Evolutionary conservation across 106 monocot genomes (phyloP), one percentile per base, ranked within the genome.

Genomic region (Allium sativum): DNA sequence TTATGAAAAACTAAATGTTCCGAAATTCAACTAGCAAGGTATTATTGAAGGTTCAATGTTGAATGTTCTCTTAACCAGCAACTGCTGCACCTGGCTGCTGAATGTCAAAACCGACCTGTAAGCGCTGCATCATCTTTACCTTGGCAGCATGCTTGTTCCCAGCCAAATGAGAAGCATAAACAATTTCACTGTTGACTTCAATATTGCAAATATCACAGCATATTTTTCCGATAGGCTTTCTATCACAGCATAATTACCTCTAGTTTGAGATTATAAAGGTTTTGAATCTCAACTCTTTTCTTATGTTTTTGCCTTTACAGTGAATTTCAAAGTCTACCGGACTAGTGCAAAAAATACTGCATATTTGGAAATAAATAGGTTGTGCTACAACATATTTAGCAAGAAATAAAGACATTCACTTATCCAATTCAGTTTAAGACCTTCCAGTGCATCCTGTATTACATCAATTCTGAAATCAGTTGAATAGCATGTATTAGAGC

Each of bases 171-270:
- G 42, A 70, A 14, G 65, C 45, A 9, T 73, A 77, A 0, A 87
- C 92, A 8, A 45, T 53, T 19, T 74, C 59, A 19, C 76, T 76
- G 60, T 83, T 87, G 71, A 74, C 70, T 6, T 81, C 92, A 40
- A 91, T 66, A 55, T 84, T 87, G 62, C 87, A 87, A 7, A 74
- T 12, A 11, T 72, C 53, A 69, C 86, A 92, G 3, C 72, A 55
- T 56, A 48, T 81, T 11, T 87, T 66, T 3, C 45, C 75, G 43
- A 52, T 55, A 19, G 69, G 9, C 4, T 75, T 71, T 21, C 85
- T 82, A 41, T 53, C 57, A 52, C 70, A 73, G 17, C 62, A n/a
- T n/a, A n/a, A n/a, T n/a, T n/a, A n/a, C 56, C n/a, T 20, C 21
- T 0, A 66, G 66, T 50, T 70, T 71, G 19, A 45, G 53, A 3